Percentiles rank a stretch among this genome's conserved stretches.
Evolutionary conservation across 1,284 basidiomycete species (phyloP).

Genomic region (Chiua sp.): DNA sequence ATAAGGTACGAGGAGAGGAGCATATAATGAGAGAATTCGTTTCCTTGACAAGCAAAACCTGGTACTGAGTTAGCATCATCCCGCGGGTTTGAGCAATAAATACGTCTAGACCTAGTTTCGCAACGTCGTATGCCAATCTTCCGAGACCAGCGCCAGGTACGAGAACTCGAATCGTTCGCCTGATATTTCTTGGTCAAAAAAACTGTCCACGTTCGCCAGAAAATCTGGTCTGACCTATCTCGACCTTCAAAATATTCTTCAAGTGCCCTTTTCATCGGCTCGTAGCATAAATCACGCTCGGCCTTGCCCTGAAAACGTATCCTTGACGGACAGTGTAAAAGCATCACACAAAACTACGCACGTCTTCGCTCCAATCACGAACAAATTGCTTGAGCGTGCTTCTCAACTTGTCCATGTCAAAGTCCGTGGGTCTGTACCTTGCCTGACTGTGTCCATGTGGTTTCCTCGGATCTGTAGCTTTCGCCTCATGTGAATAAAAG

Average conservation of each 20-base stretch:
- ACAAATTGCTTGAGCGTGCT: slow-evolving; percentile 92
- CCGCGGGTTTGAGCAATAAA: background rate
- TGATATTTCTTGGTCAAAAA: slow-evolving; percentile 30
- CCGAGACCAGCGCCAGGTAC: slow-evolving; percentile 91
- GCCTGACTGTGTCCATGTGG: slow-evolving; percentile 17
- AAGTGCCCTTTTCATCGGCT: slow-evolving; percentile 80
- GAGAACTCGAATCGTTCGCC: slow-evolving; percentile 70
- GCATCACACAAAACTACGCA: slow-evolving; percentile 35
- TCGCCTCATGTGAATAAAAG: slow-evolving; percentile 28
- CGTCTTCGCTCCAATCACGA: slow-evolving; percentile 88
- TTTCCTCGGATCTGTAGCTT: slow-evolving; percentile 29
- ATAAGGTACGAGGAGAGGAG: slow-evolving; percentile 84
- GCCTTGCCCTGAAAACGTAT: slow-evolving; percentile 58
- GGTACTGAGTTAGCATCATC: slow-evolving; percentile 4
- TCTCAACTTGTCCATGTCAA: slow-evolving; percentile 86
- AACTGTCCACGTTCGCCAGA: slow-evolving; percentile 35
- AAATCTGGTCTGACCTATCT: slow-evolving; percentile 43
- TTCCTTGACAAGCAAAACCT: slow-evolving; percentile 90
- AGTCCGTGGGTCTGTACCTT: slow-evolving; percentile 60
- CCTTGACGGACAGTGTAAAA: background rate
- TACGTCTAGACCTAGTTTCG: slow-evolving; percentile 67
- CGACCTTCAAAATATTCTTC: slow-evolving; percentile 63
- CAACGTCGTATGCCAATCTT: slow-evolving; percentile 86
- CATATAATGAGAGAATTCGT: slow-evolving; percentile 96
- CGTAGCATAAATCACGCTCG: slow-evolving; percentile 82